Evolutionary conservation across 257 asterid species (phyloP).

Genomic region (Hygrophila difformis): DNA sequence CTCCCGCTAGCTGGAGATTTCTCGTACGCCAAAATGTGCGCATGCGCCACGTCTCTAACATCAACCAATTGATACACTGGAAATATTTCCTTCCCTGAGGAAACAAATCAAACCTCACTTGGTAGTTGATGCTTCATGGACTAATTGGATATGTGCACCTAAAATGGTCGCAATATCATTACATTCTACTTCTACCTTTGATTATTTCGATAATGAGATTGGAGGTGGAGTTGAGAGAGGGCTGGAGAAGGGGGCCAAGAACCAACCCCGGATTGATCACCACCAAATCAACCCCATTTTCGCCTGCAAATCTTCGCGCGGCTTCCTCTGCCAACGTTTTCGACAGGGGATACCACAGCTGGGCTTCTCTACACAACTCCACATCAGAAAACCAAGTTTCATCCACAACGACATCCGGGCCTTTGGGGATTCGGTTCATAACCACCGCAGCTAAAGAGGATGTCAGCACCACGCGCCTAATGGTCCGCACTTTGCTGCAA

Average conservation of each 20-base stretch:
- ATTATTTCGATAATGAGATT: constrained; percentile 19
- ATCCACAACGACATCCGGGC: constrained; percentile 24
- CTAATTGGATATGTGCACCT: too few species aligned
- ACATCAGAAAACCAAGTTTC: constrained; percentile 51
- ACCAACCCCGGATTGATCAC: constrained; percentile 31
- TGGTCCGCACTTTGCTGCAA: constrained; percentile 23
- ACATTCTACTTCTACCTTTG: constrained; percentile 17
- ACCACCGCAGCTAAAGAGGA: constrained; percentile 35
- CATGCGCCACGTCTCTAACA: constrained; percentile 33
- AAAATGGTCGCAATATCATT: too few species aligned
- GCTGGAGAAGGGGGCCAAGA: constrained; percentile 44
- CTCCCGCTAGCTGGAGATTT: constrained; percentile 28
- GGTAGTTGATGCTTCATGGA: too few species aligned
- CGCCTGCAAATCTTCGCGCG: constrained; percentile 36
- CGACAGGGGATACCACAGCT: not conserved
- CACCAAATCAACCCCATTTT: constrained; percentile 30
- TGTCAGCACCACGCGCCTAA: constrained; percentile 43
- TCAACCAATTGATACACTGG: constrained; percentile 22
- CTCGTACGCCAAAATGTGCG: constrained; percentile 26
- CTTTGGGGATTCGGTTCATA: constrained; percentile 12
- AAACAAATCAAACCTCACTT: not conserved
- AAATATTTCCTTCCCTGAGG: constrained; percentile 17
- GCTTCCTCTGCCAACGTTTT: constrained; percentile 19
- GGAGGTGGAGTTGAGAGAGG: constrained; percentile 26
- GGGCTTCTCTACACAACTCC: constrained; percentile 21